Conservation (phyloP, 495 filamentous ascomycete species). For the Aspergillus carlsbadensis region DNA sequence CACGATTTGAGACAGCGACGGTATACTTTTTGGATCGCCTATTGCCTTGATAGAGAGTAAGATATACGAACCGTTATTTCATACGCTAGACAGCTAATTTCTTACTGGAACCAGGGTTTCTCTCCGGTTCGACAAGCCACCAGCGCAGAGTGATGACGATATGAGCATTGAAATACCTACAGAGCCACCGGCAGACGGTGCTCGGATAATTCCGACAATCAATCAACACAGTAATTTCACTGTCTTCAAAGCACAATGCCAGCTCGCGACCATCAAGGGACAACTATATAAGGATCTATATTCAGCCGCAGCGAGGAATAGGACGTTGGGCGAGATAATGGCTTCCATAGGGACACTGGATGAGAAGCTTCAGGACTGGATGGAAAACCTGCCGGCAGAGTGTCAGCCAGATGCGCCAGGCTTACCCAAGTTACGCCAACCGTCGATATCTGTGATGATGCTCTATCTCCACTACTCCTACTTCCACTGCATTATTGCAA, state of each 20-base stretch:
- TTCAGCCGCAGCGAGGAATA: constrained; percentile 13
- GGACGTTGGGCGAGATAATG: constrained; percentile 15
- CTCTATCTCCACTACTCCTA: constrained; percentile 19
- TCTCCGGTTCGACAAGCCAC: constrained; percentile 18
- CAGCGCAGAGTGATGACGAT: constrained; percentile 17
- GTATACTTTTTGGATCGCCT: constrained; percentile 21
- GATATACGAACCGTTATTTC: no score
- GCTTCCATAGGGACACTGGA: constrained; percentile 13
- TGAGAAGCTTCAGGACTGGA: constrained; percentile 21
- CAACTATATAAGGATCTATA: constrained; percentile 20
- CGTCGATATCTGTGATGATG: constrained; percentile 5
- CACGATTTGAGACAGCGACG: constrained; percentile 14
- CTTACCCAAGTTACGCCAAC: not conserved
- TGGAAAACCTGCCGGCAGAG: constrained; percentile 13
- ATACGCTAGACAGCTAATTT: no score
- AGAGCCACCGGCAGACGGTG: not conserved
- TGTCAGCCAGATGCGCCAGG: constrained; percentile 14
- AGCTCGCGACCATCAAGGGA: constrained; percentile 19
- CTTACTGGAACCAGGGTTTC: constrained; percentile 17
- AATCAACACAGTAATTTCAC: constrained; percentile 9
- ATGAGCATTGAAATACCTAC: constrained; percentile 11
- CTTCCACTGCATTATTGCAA: constrained; percentile 23
- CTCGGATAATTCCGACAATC: constrained; percentile 7
- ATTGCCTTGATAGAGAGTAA: constrained; percentile 23
- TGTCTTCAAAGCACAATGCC: constrained; percentile 14